Base-by-base conservation (phyloP, 768 basidiomycete species). In the Chalciporus piperatus region DNA sequence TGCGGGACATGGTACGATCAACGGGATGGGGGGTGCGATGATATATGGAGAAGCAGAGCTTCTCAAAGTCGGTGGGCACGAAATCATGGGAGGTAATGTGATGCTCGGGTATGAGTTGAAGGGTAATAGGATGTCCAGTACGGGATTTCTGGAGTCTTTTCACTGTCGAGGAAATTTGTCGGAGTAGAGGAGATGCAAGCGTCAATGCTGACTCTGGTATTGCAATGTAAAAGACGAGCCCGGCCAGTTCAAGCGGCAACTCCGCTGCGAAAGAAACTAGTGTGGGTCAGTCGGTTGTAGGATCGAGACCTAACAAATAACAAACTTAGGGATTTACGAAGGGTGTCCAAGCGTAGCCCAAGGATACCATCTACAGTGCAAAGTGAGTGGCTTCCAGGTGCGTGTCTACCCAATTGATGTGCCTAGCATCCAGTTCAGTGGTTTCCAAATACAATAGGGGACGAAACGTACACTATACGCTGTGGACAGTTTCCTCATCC, bases 61-160 rank as follows among this genome's bases (percentile, higher is more conserved):
- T 73, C 41, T 76, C 72, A n/a, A 77, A 71, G 33, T 67, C 60
- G 10, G 54, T 54, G 45, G 46, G 48, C 28, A 45, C 60, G 22
- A 52, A 56, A 33, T 60, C 56, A 22, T 62, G 58, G 16, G 73
- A 70, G 10, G 76, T 74, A 40, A 88, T 70, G 40, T 80, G 69
- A 28, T 79, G 73, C 55, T 90, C 85, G 4, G 91, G 87, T 40
- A 93, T 72, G 56, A 92, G 80, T 50, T 93, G 87, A 52, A 89
- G 80, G 25, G 86, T 72, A 16, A 87, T 73, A 45, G 81, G 80
- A 13, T 66, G 51, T 20, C 75, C 73, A 12, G 76, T 63, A 43
- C 74, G 72, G 12, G 74, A 67, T 65, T 78, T 80, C 49, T 75
- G 63, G 3, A 78, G 68, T 52, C 84, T 84, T 59, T 81, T 83